Evolutionary conservation across 805 yeast species (phyloP).

Genomic region (Candida broadrunensis): DNA sequence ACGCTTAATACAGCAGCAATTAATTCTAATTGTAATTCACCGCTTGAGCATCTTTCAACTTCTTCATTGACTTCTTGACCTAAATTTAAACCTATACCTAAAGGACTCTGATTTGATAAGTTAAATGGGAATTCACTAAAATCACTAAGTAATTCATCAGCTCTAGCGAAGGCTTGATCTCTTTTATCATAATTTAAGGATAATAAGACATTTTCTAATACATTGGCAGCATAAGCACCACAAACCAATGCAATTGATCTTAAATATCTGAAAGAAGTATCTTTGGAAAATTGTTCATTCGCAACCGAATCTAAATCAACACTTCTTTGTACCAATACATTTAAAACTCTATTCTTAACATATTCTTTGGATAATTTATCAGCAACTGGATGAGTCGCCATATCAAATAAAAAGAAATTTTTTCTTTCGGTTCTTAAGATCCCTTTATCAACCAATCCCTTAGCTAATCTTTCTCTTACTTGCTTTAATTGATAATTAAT

Average conservation of each 20-base stretch:
- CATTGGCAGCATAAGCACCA: slow-evolving; percentile 94
- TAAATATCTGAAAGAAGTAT: slow-evolving; percentile 64
- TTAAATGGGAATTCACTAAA: slow-evolving; percentile 84
- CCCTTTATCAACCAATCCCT: slow-evolving; percentile 96
- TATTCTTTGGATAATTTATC: slow-evolving; percentile 84
- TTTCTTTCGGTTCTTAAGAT: slow-evolving; percentile 93
- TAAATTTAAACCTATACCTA: slow-evolving; percentile 73
- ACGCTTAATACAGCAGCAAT: slow-evolving; percentile 91
- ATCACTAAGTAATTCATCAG: slow-evolving; percentile 85
- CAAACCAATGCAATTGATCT: slow-evolving; percentile 81
- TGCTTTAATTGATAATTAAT: slow-evolving; percentile 94
- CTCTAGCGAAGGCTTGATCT: slow-evolving; percentile 88
- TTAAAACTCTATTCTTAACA: slow-evolving; percentile 68
- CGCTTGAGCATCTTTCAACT: slow-evolving; percentile 45
- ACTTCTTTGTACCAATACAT: slow-evolving; percentile 69
- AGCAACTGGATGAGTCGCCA: slow-evolving; percentile 97
- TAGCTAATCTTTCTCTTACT: slow-evolving; percentile 93
- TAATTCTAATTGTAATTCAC: slow-evolving; percentile 76
- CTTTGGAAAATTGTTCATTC: slow-evolving; percentile 64
- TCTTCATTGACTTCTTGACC: slow-evolving; percentile 53
- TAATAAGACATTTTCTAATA: slow-evolving; percentile 81
- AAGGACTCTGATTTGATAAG: slow-evolving; percentile 50
- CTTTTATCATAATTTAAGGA: slow-evolving; percentile 80
- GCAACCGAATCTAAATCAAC: slow-evolving; percentile 41
- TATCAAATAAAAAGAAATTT: slow-evolving; percentile 90